phyloP scores from a whole-genome alignment of 768 basidiomycete genomes.

The Tulasnella sp. region DNA sequence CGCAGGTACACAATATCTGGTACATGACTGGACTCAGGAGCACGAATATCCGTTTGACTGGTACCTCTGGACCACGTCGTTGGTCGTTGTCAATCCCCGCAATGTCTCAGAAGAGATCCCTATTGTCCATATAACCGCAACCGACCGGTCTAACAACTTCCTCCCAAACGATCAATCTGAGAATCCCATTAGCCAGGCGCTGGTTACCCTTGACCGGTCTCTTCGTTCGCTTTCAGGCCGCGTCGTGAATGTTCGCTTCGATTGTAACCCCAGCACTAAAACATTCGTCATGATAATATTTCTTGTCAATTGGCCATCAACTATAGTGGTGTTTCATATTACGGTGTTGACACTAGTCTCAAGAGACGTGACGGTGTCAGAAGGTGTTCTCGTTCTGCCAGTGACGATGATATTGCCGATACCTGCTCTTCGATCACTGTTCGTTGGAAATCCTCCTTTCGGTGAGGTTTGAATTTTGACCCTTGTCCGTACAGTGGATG shows the following conservation, averaged over 20 bases:
- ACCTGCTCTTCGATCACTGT: neutral
- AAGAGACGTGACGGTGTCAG: neutral
- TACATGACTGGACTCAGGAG: neutral
- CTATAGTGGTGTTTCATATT: neutral
- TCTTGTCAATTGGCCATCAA: neutral
- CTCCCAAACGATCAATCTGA: neutral
- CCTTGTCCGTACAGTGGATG: neutral
- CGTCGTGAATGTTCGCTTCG: neutral
- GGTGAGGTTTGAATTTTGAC: neutral
- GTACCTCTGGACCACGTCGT: neutral
- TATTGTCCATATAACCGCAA: neutral
- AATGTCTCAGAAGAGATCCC: neutral
- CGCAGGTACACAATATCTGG: neutral
- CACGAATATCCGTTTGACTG: neutral
- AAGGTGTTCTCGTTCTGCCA: neutral
- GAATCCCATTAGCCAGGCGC: neutral
- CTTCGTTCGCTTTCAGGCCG: neutral
- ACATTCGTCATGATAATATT: neutral
- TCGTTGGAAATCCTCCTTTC: neutral
- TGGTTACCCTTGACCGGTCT: neutral
- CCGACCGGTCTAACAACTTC: neutral
- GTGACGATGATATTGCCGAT: neutral
- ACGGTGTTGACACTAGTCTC: neutral
- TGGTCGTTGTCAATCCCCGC: neutral
- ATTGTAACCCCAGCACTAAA: neutral